Percentiles rank a stretch among this genome's conserved stretches.
phyloP scores from a whole-genome alignment of 306 rosid genomes.

The Vicia faba region DNA sequence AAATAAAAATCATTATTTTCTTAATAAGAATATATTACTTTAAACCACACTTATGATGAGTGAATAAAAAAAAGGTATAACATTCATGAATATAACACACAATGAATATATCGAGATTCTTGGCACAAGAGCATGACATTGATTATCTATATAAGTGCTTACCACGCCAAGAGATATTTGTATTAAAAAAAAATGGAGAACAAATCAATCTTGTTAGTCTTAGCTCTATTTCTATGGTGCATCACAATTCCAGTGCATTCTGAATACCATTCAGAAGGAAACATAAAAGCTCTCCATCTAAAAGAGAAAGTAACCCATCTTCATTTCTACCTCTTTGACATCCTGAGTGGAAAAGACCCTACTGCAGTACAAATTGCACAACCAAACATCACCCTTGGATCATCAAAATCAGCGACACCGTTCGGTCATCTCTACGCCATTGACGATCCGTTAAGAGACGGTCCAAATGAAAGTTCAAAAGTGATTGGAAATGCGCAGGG shows the following conservation, averaged over 20 bases:
- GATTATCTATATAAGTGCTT: neutral
- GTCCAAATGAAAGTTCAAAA: slow-evolving; percentile 37
- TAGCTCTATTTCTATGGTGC: slow-evolving; percentile 2
- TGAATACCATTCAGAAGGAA: slow-evolving; percentile 33
- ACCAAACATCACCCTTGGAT: slow-evolving; percentile 4
- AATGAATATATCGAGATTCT: neutral
- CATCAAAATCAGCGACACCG: slow-evolving; percentile 34
- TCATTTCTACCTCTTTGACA: slow-evolving; percentile 53
- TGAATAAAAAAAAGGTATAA: no score
- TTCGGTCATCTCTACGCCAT: slow-evolving; percentile 46
- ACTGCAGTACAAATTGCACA: slow-evolving; percentile 35
- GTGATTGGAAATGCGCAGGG: slow-evolving; percentile 51
- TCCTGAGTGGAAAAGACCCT: slow-evolving; percentile 45
- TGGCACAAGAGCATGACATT: neutral
- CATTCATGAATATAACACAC: no score
- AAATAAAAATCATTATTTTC: no score
- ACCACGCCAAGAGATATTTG: neutral
- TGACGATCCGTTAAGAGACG: slow-evolving; percentile 41
- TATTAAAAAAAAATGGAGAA: slow-evolving; percentile 26
- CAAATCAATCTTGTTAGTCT: neutral
- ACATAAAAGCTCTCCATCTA: neutral
- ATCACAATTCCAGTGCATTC: slow-evolving; percentile 24
- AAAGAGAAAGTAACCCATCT: slow-evolving; percentile 48
- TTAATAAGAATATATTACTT: no score
- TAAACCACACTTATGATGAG: no score